Conservation (phyloP, 495 filamentous ascomycete genomes). For the Penicillium antarcticum region DNA sequence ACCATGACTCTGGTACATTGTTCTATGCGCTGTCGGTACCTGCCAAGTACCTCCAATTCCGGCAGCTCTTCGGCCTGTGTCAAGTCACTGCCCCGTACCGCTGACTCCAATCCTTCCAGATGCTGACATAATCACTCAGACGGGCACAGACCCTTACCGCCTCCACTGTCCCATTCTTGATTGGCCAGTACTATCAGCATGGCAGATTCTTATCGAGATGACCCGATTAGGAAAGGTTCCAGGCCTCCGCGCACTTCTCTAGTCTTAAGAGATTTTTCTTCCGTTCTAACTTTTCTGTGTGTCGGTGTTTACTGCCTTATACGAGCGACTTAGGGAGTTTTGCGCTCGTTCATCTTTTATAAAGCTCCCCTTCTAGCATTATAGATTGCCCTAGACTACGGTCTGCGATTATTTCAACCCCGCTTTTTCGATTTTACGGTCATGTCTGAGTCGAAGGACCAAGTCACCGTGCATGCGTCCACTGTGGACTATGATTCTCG, state of each 20-base stretch:
- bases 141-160: conserved; percentile 10
- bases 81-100: not conserved
- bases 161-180: not conserved
- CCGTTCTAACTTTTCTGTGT: not conserved
- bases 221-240: conserved; percentile 26
- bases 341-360: conserved; percentile 46
- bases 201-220: conserved; percentile 22
- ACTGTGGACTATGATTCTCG: not conserved
- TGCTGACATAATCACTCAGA: not conserved
- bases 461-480: conserved; percentile 24
- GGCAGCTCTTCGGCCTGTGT: too few species aligned
- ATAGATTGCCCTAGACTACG: not conserved
- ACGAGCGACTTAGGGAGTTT: conserved; percentile 60
- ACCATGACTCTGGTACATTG: too few species aligned
- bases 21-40: not conserved
- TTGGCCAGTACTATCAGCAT: conserved; percentile 3
- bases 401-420: conserved; percentile 1
- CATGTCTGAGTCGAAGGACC: conserved; percentile 31
- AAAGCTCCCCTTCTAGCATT: conserved; percentile 40
- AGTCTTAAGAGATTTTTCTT: conserved; percentile 2
- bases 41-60: not conserved
- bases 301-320: conserved; percentile 8
- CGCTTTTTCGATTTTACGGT: not conserved
- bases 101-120: not conserved
- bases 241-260: conserved; percentile 13